Percentiles rank a stretch among this genome's conserved stretches.
Evolutionary conservation across 1,139 yeast species (phyloP).

Genomic region (Geotrichum reessii): DNA sequence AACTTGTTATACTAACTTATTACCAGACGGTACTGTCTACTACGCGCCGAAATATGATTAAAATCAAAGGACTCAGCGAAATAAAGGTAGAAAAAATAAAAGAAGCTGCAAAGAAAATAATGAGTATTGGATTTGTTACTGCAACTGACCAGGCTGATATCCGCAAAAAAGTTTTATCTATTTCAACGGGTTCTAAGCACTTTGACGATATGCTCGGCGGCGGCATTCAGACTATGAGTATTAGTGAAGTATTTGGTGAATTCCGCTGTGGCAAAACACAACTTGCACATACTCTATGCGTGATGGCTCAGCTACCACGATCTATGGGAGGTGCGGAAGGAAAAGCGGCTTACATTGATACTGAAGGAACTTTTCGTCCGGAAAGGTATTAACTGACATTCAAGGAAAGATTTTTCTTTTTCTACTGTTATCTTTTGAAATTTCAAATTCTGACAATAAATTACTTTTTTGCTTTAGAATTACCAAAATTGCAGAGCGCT

Average conservation of each 20-base stretch:
- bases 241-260: conserved; percentile 60
- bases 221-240: conserved; percentile 55
- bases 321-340: conserved; percentile 58
- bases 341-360: conserved; percentile 55
- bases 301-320: conserved; percentile 51
- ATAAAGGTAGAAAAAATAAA: conserved; percentile 57
- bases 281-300: conserved; percentile 55
- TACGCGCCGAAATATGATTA: conserved; percentile 48
- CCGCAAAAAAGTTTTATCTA: conserved; percentile 43
- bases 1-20: conserved; percentile 1
- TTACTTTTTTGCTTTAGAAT: conserved; percentile 36
- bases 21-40: conserved; percentile 47
- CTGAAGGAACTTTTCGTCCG: conserved; percentile 45
- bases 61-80: conserved; percentile 53
- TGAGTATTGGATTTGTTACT: conserved; percentile 49
- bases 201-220: conserved; percentile 54
- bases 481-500: conserved; percentile 49
- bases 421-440: background rate
- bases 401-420: background rate
- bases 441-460: background rate
- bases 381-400: conserved; percentile 13
- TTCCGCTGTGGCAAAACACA: conserved; percentile 60
- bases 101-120: conserved; percentile 52
- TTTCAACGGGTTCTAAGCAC: conserved; percentile 53
- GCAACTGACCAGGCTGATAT: conserved; percentile 49